Conservation (phyloP, 148 eudicot species). For the Chenopodium berlandieri region DNA sequence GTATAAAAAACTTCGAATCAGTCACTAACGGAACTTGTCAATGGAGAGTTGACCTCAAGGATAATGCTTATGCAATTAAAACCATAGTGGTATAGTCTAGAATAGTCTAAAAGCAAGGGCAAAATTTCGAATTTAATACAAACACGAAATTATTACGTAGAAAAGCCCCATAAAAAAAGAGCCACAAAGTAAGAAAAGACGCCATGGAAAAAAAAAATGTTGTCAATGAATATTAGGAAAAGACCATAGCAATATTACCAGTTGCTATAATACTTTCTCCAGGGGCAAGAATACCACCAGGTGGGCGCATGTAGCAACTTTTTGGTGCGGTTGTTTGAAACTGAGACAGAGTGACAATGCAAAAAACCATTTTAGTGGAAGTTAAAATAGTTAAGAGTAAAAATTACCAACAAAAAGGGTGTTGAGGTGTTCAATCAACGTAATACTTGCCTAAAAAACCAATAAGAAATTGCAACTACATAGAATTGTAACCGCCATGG, state of each 20-base stretch:
- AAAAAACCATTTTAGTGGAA: background rate
- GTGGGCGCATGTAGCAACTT: slow-evolving; percentile 89
- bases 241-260: slow-evolving; percentile 33
- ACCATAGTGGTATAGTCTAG: background rate
- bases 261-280: slow-evolving; percentile 69
- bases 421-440: background rate
- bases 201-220: background rate
- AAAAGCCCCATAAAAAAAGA: background rate
- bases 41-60: background rate
- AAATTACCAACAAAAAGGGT: background rate
- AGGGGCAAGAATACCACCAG: slow-evolving; percentile 84
- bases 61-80: background rate
- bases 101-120: background rate
- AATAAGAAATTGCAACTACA: background rate
- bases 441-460: background rate
- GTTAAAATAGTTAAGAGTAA: background rate
- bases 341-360: slow-evolving; percentile 26
- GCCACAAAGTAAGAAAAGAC: background rate
- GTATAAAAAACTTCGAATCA: background rate
- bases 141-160: background rate
- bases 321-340: slow-evolving; percentile 91
- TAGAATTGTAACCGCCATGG: background rate
- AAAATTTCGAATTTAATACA: background rate
- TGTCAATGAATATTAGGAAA: background rate
- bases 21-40: background rate